phyloP scores from a whole-genome alignment of 495 filamentous ascomycete species.

The Trichoderma orchidacearum region DNA sequence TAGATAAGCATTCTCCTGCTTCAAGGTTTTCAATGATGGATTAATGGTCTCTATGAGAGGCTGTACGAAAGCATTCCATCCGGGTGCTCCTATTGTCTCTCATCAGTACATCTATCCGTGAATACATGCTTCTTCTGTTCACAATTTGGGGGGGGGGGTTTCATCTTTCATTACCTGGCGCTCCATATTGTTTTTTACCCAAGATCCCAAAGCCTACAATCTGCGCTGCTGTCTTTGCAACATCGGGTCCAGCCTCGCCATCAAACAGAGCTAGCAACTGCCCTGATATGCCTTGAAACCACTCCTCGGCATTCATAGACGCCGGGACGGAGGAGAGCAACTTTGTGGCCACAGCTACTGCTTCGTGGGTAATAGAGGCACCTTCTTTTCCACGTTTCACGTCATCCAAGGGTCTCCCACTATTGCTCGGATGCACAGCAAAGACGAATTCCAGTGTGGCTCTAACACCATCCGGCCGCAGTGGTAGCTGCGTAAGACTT shows the following conservation, averaged over 20 bases:
- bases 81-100: conserved; percentile 35
- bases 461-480: conserved; percentile 51
- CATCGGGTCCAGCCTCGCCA: conserved; percentile 46
- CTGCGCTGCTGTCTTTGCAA: conserved; percentile 54
- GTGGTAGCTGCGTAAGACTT: conserved; percentile 45
- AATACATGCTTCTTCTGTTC: background rate
- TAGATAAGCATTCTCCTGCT: conserved; percentile 3
- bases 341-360: conserved; percentile 49
- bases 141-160: too few relatives aligned
- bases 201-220: conserved; percentile 64
- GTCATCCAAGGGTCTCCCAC: conserved; percentile 21
- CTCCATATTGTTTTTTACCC: conserved; percentile 50
- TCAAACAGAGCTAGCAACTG: conserved; percentile 57
- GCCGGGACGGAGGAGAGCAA: conserved; percentile 51
- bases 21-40: conserved; percentile 22
- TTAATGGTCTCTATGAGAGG: conserved; percentile 51
- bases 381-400: conserved; percentile 32
- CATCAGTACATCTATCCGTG: background rate
- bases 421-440: conserved; percentile 38
- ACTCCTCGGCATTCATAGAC: conserved; percentile 38
- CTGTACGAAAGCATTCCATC: conserved; percentile 54
- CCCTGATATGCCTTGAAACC: conserved; percentile 50
- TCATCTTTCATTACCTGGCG: conserved; percentile 36
- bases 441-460: conserved; percentile 60
- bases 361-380: conserved; percentile 57